Base-by-base conservation (phyloP, 2,329 filamentous ascomycete genomes). In the Aureobasidium sp. region DNA sequence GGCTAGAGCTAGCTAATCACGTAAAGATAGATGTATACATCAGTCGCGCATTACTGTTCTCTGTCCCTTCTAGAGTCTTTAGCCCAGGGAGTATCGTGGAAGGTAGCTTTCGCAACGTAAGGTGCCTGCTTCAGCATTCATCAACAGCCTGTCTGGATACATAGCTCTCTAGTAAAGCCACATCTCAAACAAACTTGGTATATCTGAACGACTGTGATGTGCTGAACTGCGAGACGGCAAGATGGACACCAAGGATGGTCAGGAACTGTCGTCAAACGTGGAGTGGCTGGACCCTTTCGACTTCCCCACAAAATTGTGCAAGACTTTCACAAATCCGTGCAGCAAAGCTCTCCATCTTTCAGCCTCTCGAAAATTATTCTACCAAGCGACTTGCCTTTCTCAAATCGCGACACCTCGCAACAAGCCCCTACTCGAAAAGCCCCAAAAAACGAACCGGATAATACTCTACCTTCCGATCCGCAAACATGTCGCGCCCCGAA, bases 401-500 rank as follows among this genome's bases (percentile, higher is more conserved):
- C 45, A 19, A 11, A 7, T 21, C 3, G n/a, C 29, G 27, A 31
- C n/a, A 11, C 9, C 4, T 15, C 4, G 13, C 29, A 21, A 33
- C 45, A 11, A 49, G 9, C 19, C 5, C 8, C 8, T 29, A 13
- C 29, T 31, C n/a, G 15, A 13, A 2, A 21, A 1, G 19, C 21
- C 19, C 40, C 10, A 15, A 17, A n/a, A 27, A 13, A 4, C 9
- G n/a, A 33, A 33, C 4, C 29, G 9, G 2, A 31, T 2, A 33
- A 33, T 7, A 46, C 15, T 15, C 1, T 9, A 25, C 49, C 9
- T 13, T 9, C 10, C 1, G 13, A 50, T 15, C 19, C 46, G 65
- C 73, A 77, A 87, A 49, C 71, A 97, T 99, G 94, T 97, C 94
- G 71, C 90, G 94, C 68, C 94, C 94, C 65, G 94, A 99, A 81